Conservation (phyloP, 108 stramenopile species). For the Asterionellopsis glacialis region DNA sequence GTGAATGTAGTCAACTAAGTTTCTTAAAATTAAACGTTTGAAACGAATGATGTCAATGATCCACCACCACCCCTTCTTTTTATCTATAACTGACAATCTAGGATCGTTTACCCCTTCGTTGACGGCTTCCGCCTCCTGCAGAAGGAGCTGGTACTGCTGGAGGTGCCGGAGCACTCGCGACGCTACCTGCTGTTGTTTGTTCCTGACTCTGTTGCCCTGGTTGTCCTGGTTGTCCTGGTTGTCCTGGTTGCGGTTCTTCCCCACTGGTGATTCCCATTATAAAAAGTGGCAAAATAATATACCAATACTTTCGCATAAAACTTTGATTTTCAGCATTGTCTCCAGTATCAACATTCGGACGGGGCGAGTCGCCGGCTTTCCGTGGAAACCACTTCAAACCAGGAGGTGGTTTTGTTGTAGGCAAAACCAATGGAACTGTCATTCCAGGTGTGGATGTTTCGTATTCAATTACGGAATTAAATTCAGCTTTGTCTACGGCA, state of each 20-base stretch:
- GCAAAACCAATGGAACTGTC: constrained; percentile 46
- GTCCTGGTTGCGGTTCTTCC: constrained; percentile 20
- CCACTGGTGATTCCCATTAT: constrained; percentile 41
- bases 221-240: constrained; percentile 3
- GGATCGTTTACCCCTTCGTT: no score
- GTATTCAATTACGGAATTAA: constrained; percentile 51
- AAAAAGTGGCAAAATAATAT: constrained; percentile 65
- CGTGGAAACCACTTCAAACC: constrained; percentile 58
- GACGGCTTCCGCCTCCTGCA: background rate
- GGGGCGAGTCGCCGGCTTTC: constrained; percentile 29
- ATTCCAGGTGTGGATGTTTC: constrained; percentile 71
- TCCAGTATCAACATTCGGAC: constrained; percentile 6
- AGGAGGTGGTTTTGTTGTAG: constrained; percentile 57
- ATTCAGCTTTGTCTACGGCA: constrained; percentile 26
- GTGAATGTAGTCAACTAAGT: constrained; percentile 45
- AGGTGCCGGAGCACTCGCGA: background rate
- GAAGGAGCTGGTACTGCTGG: background rate
- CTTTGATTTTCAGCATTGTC: constrained; percentile 22
- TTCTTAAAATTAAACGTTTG: no score
- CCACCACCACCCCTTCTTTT: no score
- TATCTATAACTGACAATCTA: no score
- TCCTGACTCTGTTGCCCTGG: constrained; percentile 5
- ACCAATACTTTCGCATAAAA: constrained; percentile 74
- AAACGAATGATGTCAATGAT: no score
- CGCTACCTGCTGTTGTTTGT: constrained; percentile 2